Evolutionary conservation across 176 grass and related monocot species (phyloP).

Genomic region (Paspalum notatum): DNA sequence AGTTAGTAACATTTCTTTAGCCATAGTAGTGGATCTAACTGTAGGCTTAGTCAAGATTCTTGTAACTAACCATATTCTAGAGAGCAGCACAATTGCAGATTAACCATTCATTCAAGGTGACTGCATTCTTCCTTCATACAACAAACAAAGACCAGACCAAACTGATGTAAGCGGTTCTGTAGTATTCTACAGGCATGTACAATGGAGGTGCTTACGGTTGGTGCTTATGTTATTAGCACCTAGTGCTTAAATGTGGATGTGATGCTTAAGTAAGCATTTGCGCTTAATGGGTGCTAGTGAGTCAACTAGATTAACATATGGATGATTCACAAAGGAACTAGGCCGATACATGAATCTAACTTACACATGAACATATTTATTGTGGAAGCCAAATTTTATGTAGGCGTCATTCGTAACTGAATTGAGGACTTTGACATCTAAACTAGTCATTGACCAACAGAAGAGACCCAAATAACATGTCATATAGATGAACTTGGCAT

Average conservation of each 20-base stretch:
- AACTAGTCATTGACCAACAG: slow-evolving; percentile 31
- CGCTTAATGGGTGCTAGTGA: too few relatives aligned
- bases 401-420: slow-evolving; percentile 15
- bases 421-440: slow-evolving; percentile 14
- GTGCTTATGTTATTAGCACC: too few relatives aligned
- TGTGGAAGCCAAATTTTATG: slow-evolving; percentile 11
- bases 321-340: neutral
- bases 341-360: neutral
- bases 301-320: slow-evolving; percentile 4
- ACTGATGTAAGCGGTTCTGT: neutral
- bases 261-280: too few relatives aligned
- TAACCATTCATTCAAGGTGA: neutral
- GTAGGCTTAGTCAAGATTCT: neutral
- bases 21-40: neutral
- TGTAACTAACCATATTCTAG: neutral
- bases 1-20: neutral
- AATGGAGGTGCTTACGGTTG: too few relatives aligned
- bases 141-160: neutral
- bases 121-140: neutral
- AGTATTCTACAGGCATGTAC: too few relatives aligned
- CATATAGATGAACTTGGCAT: slow-evolving; percentile 17
- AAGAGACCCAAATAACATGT: slow-evolving; percentile 32
- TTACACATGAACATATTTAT: neutral
- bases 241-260: too few relatives aligned
- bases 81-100: neutral